Percentiles rank a stretch among this genome's conserved stretches.
phyloP scores from a whole-genome alignment of 2,329 filamentous ascomycete species.

The Penicillium sp. region DNA sequence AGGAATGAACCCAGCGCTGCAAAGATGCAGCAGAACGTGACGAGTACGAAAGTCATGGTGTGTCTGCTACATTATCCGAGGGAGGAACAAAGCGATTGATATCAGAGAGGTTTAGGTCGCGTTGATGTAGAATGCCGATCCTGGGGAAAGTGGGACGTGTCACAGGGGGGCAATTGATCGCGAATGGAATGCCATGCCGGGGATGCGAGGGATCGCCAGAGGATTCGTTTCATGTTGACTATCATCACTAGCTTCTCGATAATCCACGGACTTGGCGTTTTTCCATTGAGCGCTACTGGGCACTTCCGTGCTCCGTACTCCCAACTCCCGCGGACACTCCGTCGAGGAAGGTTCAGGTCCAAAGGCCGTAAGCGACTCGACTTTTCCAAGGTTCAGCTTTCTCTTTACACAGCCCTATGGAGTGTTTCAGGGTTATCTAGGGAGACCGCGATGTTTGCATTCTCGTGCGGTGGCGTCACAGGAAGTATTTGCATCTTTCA shows the following conservation, averaged over 20 bases:
- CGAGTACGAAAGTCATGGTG: slow-evolving; percentile 32
- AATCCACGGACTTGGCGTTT: not conserved
- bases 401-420: too few relatives aligned
- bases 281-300: not conserved
- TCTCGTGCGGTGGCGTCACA: slow-evolving; percentile 19
- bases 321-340: too few relatives aligned
- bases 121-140: slow-evolving; percentile 21
- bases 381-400: too few relatives aligned
- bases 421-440: not conserved
- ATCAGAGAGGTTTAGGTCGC: slow-evolving; percentile 4
- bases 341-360: too few relatives aligned
- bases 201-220: slow-evolving; percentile 17
- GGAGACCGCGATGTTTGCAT: slow-evolving; percentile 10
- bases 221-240: not conserved
- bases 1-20: slow-evolving; percentile 51
- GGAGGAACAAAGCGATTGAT: slow-evolving; percentile 1
- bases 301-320: not conserved
- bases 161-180: slow-evolving; percentile 14
- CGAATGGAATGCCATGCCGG: slow-evolving; percentile 16
- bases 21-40: slow-evolving; percentile 43
- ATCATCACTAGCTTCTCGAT: not conserved
- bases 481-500: slow-evolving; percentile 1
- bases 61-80: slow-evolving; percentile 10
- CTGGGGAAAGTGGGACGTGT: slow-evolving; percentile 21
- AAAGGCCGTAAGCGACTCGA: too few relatives aligned